Evolutionary conservation across 2,329 filamentous ascomycete species (phyloP), one percentile per base, ranked within the genome.

Genomic region (Orbilia brochopaga): DNA sequence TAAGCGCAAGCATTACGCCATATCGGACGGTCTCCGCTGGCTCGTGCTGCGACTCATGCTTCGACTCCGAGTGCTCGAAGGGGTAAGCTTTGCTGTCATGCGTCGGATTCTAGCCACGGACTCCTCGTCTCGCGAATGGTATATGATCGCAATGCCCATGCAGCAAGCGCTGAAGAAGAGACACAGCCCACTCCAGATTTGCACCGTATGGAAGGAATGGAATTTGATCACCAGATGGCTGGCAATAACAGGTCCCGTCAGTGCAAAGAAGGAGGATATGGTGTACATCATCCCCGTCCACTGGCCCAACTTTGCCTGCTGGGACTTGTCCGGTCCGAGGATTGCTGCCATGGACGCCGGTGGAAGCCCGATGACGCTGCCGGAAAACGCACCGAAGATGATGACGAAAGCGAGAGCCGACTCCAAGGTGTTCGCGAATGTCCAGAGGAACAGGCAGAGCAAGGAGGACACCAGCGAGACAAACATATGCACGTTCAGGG

Each of bases 201-300:
- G 67, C 3, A 72, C 55, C 2, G 67, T 72, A 5, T 55, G 10
- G 27, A 56, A 72, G 8, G 44, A 65, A 30, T 72, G 48, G 30
- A 56, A 65, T 21, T 52, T 72, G 23, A 72, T 30, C 10, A 72
- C 42, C 60, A 72, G 19, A 32, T 72, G 55, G 19, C 60, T 53
- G 10, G 67, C 60, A n/a, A 72, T 65, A 8, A 57, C 57, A 24
- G 67, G 67, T 15, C 67, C 67, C 0, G 44, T 19, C 8, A 72
- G 32, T 23, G 67, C 60, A n/a, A 65, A 72, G 55, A 72, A 60
- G 0, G 67, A 72, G 2, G 67, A 72, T 23, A 72, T 65, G 7
- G 40, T 72, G 40, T 72, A 72, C 67, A 72, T 72, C 67, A 72
- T 72, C 15, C 67, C 67, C 2, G 67, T 72, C 67, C 67, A 72